Percentiles rank a stretch among this genome's conserved stretches.
These are phyloP conservation scores for Pochonia chlamydosporia DNA, from an alignment of 2,329 filamentous ascomycete species.

Conservation along the genomic window DNA sequence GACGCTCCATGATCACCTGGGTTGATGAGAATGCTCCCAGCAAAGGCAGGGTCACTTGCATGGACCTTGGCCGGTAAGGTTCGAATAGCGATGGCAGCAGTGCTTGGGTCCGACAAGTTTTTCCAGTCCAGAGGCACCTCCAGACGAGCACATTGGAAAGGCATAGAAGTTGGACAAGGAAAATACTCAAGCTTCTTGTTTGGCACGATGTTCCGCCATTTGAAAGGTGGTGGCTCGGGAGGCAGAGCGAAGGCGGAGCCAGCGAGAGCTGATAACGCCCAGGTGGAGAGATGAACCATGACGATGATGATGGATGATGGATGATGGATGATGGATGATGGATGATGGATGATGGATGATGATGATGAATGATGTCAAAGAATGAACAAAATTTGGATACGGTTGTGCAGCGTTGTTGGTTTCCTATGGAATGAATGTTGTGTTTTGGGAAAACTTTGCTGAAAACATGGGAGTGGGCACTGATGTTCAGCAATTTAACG, in stretches of 20 bases:
- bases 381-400: too few relatives aligned
- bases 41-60: conserved; percentile 28
- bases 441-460: too few relatives aligned
- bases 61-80: conserved; percentile 31
- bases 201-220: conserved; percentile 28
- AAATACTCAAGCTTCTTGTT: conserved; percentile 29
- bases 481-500: too few relatives aligned
- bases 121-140: conserved; percentile 37
- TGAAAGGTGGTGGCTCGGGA: too few relatives aligned
- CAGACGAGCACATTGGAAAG: conserved; percentile 33
- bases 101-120: conserved; percentile 15
- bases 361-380: too few relatives aligned
- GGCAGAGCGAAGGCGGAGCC: too few relatives aligned
- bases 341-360: neutral
- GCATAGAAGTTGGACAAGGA: conserved; percentile 31
- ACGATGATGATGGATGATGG: neutral
- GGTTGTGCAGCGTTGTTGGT: too few relatives aligned
- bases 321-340: neutral
- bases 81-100: conserved; percentile 31
- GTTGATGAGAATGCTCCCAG: conserved; percentile 35
- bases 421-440: too few relatives aligned
- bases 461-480: too few relatives aligned
- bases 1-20: conserved; percentile 38
- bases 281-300: neutral
- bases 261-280: too few relatives aligned